These are phyloP conservation scores for Chytridium lagenaria DNA, from an alignment of 371 early-diverging fungal genomes.

Conservation along the genomic window DNA sequence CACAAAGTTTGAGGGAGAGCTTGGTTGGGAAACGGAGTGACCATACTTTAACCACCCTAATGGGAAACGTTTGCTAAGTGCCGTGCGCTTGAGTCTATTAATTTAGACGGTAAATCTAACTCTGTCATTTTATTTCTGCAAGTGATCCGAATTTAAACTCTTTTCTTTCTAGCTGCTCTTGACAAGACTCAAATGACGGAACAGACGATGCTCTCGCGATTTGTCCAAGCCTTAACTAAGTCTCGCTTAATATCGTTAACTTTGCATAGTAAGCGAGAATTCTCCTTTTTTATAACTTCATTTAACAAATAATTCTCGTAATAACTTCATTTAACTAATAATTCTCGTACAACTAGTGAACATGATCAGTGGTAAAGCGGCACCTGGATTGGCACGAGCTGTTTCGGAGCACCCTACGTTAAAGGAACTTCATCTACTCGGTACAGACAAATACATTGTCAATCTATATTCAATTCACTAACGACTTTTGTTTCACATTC, in stretches of 20 bases:
- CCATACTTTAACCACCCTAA: background rate
- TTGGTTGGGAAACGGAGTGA: background rate
- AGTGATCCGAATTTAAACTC: no score
- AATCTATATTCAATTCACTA: background rate
- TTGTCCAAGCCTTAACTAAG: background rate
- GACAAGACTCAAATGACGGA: background rate
- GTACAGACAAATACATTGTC: background rate
- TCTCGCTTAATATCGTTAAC: background rate
- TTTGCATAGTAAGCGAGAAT: background rate
- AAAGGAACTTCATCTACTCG: background rate
- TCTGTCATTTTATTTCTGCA: background rate
- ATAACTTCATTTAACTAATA: no score
- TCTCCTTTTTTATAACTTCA: no score
- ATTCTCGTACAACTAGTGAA: no score
- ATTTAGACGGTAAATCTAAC: background rate
- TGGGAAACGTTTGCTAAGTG: background rate
- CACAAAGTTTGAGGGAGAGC: background rate
- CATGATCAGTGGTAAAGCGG: constrained; percentile 1
- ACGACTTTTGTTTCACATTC: background rate
- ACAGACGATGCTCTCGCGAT: background rate
- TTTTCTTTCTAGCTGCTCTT: no score
- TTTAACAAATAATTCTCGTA: no score
- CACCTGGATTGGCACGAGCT: background rate
- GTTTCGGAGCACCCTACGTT: background rate
- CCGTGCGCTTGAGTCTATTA: background rate